These are phyloP conservation scores for Byssochlamys sp. DNA, from an alignment of 2,329 filamentous ascomycete species.

Conservation along the genomic window DNA sequence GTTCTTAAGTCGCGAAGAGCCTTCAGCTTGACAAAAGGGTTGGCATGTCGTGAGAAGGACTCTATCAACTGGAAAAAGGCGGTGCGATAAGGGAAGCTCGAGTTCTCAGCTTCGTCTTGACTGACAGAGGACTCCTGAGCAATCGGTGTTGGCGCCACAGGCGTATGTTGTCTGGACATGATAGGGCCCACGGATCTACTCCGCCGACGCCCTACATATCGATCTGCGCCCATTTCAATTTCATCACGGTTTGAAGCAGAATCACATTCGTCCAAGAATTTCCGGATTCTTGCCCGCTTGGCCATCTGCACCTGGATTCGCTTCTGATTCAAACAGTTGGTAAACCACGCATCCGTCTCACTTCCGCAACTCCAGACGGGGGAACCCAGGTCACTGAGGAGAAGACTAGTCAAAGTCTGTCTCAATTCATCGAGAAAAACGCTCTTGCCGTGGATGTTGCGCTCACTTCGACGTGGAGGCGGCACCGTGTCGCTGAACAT, in stretches of 20 bases:
- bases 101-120: constrained; percentile 29
- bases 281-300: constrained; percentile 28
- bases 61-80: constrained; percentile 71
- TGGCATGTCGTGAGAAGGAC: constrained; percentile 81
- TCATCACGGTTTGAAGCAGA: constrained; percentile 18
- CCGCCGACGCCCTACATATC: constrained; percentile 15
- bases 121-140: constrained; percentile 10
- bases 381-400: constrained; percentile 81
- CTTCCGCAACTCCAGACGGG: constrained; percentile 79
- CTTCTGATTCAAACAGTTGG: constrained; percentile 42
- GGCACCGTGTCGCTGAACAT: constrained; percentile 30
- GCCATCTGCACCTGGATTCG: constrained; percentile 33
- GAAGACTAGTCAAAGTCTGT: constrained; percentile 69
- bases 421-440: constrained; percentile 69
- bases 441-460: constrained; percentile 56
- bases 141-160: neutral
- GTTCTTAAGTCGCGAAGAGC: constrained; percentile 74
- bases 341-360: constrained; percentile 85
- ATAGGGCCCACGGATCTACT: constrained; percentile 25
- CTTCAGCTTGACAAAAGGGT: constrained; percentile 75
- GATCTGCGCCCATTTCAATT: constrained; percentile 8
- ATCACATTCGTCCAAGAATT: constrained; percentile 30
- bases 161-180: neutral
- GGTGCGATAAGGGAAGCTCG: constrained; percentile 63
- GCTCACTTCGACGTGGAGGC: constrained; percentile 24